These are phyloP conservation scores for Kazachstania psychrophila DNA, from an alignment of 805 yeast species.

Conservation along the genomic window DNA sequence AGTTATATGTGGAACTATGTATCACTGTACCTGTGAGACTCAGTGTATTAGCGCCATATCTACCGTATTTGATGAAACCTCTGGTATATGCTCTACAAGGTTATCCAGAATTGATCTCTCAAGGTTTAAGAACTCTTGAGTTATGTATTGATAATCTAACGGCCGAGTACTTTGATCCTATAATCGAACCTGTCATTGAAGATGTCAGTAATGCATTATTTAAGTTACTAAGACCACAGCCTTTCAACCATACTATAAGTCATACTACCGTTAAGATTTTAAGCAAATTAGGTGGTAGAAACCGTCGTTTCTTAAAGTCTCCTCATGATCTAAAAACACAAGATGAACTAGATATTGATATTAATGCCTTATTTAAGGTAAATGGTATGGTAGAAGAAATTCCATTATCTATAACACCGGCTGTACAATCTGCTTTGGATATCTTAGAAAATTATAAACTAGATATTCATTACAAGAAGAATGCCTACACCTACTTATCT, in stretches of 20 bases:
- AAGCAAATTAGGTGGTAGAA: constrained; percentile 95
- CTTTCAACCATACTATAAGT: constrained; percentile 89
- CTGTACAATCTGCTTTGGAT: constrained; percentile 66
- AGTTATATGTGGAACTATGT: constrained; percentile 89
- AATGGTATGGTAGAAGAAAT: constrained; percentile 57
- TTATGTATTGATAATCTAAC: constrained; percentile 93
- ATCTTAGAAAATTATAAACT: constrained; percentile 56
- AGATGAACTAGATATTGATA: constrained; percentile 52
- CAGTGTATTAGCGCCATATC: constrained; percentile 87
- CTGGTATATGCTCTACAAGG: constrained; percentile 85
- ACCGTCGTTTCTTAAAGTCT: constrained; percentile 73
- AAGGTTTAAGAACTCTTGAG: constrained; percentile 90
- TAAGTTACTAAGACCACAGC: constrained; percentile 83
- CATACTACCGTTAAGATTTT: constrained; percentile 88
- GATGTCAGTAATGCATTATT: constrained; percentile 91
- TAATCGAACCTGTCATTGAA: constrained; percentile 89
- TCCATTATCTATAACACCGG: constrained; percentile 75
- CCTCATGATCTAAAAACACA: constrained; percentile 55
- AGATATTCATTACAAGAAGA: constrained; percentile 56
- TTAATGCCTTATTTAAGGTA: constrained; percentile 58
- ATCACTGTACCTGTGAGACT: constrained; percentile 91
- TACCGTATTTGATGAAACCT: constrained; percentile 83
- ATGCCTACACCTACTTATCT: constrained; percentile 68
- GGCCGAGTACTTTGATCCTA: constrained; percentile 94
- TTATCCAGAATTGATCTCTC: constrained; percentile 82